phyloP scores from a whole-genome alignment of 106 monocot species.

The Dioscorea dumetorum region DNA sequence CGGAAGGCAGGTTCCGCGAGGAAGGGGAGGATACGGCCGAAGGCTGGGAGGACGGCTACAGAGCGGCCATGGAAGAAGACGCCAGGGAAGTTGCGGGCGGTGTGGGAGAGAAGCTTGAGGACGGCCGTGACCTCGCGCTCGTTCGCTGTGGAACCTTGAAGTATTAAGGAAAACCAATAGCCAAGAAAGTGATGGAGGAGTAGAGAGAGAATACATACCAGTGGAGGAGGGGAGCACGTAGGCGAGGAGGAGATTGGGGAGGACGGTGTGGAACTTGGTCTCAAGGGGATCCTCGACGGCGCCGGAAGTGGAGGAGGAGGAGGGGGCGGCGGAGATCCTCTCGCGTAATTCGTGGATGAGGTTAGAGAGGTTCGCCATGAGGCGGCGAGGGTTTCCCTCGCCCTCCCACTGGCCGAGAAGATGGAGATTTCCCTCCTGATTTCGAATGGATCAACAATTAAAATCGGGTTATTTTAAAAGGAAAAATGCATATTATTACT shows the following conservation, averaged over 20 bases:
- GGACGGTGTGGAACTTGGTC: constrained; percentile 64
- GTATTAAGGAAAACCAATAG: neutral
- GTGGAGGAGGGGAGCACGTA: constrained; percentile 76
- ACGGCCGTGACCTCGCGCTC: constrained; percentile 43
- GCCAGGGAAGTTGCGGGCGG: constrained; percentile 42
- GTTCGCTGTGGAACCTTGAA: constrained; percentile 22
- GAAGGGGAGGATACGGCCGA: constrained; percentile 36
- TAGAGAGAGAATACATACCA: constrained; percentile 19
- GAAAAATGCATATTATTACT: no score
- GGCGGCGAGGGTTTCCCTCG: constrained; percentile 2
- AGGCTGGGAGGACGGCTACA: constrained; percentile 26
- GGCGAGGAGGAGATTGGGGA: constrained; percentile 86
- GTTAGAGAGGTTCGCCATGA: constrained; percentile 73
- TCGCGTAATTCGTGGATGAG: constrained; percentile 85
- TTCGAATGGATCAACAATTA: no score
- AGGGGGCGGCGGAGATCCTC: constrained; percentile 58
- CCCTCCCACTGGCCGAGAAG: no score
- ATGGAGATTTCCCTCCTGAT: no score
- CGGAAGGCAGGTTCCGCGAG: constrained; percentile 26
- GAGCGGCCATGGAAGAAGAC: constrained; percentile 38
- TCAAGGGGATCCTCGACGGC: constrained; percentile 60
- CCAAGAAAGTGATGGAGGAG: neutral
- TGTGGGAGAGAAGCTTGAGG: constrained; percentile 38
- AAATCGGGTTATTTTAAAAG: no score
- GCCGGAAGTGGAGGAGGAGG: constrained; percentile 3